Conservation (phyloP, 2,329 filamentous ascomycete species). For the Aspergillus proliferans region DNA sequence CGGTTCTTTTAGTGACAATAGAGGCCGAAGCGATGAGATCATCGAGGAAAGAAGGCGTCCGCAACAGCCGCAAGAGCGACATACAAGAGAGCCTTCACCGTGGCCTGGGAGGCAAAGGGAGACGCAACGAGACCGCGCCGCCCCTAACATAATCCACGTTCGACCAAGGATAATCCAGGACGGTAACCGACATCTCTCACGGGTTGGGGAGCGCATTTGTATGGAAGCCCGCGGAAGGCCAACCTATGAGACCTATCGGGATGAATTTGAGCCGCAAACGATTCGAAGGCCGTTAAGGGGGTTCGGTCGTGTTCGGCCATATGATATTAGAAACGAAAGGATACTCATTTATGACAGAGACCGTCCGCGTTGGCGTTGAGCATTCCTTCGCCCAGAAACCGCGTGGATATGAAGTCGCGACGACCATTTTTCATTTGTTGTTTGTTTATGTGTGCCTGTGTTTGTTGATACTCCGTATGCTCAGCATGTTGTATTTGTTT, state of each 20-base stretch:
- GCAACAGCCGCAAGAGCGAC: neutral
- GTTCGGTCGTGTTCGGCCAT: slow-evolving; percentile 4
- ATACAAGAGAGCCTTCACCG: neutral
- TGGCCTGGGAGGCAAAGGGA: slow-evolving; percentile 1
- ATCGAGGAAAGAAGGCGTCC: neutral
- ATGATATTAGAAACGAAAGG: slow-evolving; percentile 1
- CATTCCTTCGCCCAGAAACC: neutral
- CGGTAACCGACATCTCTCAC: slow-evolving; percentile 16
- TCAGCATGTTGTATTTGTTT: no score
- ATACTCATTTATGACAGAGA: neutral
- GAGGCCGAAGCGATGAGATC: neutral
- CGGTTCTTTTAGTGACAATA: neutral
- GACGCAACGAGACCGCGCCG: neutral
- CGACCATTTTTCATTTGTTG: no score
- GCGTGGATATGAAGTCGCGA: no score
- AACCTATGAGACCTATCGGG: slow-evolving; percentile 4
- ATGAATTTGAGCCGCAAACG: slow-evolving; percentile 4
- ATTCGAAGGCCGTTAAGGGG: slow-evolving; percentile 3
- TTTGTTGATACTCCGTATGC: no score
- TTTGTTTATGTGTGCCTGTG: no score
- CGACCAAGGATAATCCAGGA: slow-evolving; percentile 21
- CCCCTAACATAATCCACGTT: neutral
- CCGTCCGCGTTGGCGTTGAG: neutral
- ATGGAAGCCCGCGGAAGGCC: slow-evolving; percentile 10
- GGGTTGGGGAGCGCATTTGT: slow-evolving; percentile 13